These are phyloP conservation scores for Epichloe scottii DNA, from an alignment of 2,329 filamentous ascomycete genomes.

Conservation along the genomic window DNA sequence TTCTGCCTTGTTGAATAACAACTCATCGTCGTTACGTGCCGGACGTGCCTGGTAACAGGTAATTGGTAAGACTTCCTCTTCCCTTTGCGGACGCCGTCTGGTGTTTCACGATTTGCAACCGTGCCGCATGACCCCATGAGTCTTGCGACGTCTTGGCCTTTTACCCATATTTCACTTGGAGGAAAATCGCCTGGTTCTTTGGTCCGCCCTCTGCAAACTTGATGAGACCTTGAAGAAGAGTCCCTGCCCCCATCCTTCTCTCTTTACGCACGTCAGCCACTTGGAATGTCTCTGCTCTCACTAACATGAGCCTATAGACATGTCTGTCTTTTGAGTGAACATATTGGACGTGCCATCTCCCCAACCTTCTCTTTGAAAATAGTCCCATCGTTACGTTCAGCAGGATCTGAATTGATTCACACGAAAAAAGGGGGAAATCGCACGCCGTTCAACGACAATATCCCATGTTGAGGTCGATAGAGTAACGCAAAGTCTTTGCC, in stretches of 20 bases:
- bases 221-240: background rate
- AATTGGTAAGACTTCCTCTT: background rate
- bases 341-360: background rate
- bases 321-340: background rate
- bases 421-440: background rate
- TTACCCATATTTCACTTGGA: background rate
- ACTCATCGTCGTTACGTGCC: background rate
- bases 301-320: background rate
- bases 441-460: background rate
- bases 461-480: background rate
- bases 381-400: background rate
- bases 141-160: background rate
- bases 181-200: background rate
- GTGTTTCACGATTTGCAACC: background rate
- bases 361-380: background rate
- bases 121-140: background rate
- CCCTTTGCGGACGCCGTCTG: background rate
- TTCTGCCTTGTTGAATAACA: too few species aligned
- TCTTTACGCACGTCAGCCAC: background rate
- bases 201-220: background rate
- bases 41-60: background rate
- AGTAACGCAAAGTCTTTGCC: background rate
- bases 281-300: background rate
- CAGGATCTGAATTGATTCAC: constrained; percentile 3
- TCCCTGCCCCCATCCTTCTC: background rate